Conservation (phyloP, 768 basidiomycete genomes). For the Tricholomella constricta region DNA sequence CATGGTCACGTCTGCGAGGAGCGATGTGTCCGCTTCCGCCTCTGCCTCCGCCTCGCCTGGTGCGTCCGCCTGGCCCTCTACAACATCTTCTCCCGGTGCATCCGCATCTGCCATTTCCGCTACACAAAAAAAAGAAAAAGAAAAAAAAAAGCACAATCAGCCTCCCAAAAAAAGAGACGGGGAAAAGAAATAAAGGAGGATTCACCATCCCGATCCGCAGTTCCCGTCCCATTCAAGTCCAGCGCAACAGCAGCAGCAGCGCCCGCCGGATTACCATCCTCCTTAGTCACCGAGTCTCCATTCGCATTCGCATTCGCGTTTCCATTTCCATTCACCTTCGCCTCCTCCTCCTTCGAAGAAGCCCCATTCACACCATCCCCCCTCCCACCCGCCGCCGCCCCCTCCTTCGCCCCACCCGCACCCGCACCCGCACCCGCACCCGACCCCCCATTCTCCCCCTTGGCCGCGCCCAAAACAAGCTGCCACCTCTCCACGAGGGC, state of each 20-base stretch:
- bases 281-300: not conserved
- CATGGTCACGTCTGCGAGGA: constrained; percentile 40
- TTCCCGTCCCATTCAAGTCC: not conserved
- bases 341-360: not conserved
- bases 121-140: not conserved
- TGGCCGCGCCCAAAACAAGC: constrained; percentile 33
- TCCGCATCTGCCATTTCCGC: not conserved
- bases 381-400: not conserved
- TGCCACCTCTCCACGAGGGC: constrained; percentile 67
- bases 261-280: not conserved
- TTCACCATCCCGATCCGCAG: not conserved
- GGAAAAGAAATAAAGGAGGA: not conserved
- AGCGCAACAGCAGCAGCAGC: not conserved
- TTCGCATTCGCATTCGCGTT: not conserved
- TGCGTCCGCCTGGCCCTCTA: constrained; percentile 13
- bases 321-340: not conserved
- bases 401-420: not conserved
- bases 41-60: not conserved
- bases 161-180: not conserved
- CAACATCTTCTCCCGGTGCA: not conserved
- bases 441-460: no score
- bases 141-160: no score
- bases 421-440: constrained; percentile 6
- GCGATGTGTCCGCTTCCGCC: not conserved
- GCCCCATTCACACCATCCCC: not conserved